Conservation (phyloP, 73 alveolate species). For the Paramecium primaurelia region DNA sequence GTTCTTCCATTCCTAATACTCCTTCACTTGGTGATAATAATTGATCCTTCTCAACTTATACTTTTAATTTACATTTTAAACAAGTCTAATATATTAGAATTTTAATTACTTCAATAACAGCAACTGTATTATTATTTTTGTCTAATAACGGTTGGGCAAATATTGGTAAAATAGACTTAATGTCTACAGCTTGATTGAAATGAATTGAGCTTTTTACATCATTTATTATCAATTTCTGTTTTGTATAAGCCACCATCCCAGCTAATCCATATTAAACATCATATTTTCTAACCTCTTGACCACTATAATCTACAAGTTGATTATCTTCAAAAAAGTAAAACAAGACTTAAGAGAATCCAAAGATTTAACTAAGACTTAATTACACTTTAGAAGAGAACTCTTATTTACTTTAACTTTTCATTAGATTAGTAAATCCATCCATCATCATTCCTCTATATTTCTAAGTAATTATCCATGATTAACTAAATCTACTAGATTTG, state of each 20-base stretch:
- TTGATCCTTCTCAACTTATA: constrained; percentile 29
- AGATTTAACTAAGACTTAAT: neutral
- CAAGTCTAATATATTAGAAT: neutral
- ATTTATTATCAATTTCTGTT: constrained; percentile 42
- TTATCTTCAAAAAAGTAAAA: constrained; percentile 45
- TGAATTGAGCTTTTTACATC: constrained; percentile 51
- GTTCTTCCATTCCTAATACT: constrained; percentile 57
- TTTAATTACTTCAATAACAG: constrained; percentile 35
- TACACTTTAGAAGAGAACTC: neutral
- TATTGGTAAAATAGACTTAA: constrained; percentile 53
- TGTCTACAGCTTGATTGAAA: constrained; percentile 55
- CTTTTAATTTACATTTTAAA: neutral
- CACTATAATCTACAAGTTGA: neutral
- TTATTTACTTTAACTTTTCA: constrained; percentile 37
- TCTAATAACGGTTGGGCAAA: constrained; percentile 55
- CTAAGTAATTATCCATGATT: constrained; percentile 30
- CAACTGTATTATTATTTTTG: constrained; percentile 32
- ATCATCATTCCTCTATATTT: constrained; percentile 44
- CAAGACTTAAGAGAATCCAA: constrained; percentile 53
- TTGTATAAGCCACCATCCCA: constrained; percentile 42
- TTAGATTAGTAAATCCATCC: constrained; percentile 18
- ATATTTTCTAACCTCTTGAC: neutral
- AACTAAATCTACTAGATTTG: neutral
- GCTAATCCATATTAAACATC: constrained; percentile 57
- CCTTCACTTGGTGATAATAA: constrained; percentile 52